Percentiles rank a stretch among this genome's conserved stretches.
These are phyloP conservation scores for Colletotrichum tofieldiae DNA, from an alignment of 2,329 filamentous ascomycete species.

Conservation along the genomic window DNA sequence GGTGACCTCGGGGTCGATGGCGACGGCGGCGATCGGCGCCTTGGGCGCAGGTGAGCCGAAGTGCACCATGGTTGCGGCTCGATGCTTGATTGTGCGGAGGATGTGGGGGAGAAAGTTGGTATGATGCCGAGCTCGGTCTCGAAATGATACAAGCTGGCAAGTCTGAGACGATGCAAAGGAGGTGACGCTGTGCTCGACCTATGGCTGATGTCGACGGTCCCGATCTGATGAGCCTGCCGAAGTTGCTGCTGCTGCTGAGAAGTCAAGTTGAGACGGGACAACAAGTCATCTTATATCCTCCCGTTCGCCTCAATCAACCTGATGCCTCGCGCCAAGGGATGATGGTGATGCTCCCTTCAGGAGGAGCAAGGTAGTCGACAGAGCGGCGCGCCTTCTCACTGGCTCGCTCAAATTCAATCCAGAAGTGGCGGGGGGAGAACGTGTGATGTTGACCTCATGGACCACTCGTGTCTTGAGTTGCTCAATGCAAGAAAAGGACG, in stretches of 20 bases:
- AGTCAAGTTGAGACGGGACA: slow-evolving; percentile 14
- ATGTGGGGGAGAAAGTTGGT: background rate
- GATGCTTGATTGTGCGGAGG: too few species aligned
- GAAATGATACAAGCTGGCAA: background rate
- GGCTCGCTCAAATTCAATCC: slow-evolving; percentile 39
- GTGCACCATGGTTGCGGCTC: slow-evolving; percentile 15
- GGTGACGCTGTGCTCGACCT: background rate
- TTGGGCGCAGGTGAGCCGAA: slow-evolving; percentile 16
- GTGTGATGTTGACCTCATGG: slow-evolving; percentile 35
- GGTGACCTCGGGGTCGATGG: slow-evolving; percentile 23
- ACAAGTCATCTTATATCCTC: slow-evolving; percentile 32
- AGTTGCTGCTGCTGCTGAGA: background rate
- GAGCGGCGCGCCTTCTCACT: slow-evolving; percentile 33
- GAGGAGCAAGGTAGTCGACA: slow-evolving; percentile 8
- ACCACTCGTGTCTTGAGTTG: slow-evolving; percentile 12
- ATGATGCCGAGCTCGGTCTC: slow-evolving; percentile 7
- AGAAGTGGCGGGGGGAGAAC: slow-evolving; percentile 24
- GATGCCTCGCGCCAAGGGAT: slow-evolving; percentile 20
- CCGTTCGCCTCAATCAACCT: background rate
- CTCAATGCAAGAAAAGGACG: slow-evolving; percentile 13
- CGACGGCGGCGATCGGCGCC: slow-evolving; percentile 14
- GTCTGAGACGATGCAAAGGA: background rate
- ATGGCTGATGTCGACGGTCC: background rate
- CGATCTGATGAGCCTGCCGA: background rate
- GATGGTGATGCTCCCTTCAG: slow-evolving; percentile 18